Evolutionary conservation across 176 grass and related monocot species (phyloP).

Genomic region (Triticum monococcum): DNA sequence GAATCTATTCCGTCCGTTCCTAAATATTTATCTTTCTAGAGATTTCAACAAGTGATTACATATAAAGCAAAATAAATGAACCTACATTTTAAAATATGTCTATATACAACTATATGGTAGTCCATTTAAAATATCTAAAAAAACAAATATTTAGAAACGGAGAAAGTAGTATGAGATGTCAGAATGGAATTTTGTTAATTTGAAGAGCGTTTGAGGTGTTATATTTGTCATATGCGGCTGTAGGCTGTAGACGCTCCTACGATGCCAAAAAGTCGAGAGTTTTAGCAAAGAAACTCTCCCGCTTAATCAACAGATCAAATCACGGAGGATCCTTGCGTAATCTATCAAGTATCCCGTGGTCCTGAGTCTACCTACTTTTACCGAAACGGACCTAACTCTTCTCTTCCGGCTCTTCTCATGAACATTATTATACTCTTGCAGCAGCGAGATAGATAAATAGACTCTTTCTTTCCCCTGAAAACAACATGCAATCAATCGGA

Average conservation of each 20-base stretch:
- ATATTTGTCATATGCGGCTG: too few relatives aligned
- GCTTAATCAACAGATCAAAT: not conserved
- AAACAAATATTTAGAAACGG: too few relatives aligned
- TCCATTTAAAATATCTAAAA: too few relatives aligned
- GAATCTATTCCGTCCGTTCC: too few relatives aligned
- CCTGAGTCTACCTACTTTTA: not conserved
- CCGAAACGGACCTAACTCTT: slow-evolving; percentile 26
- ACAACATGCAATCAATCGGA: not conserved
- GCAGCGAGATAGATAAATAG: not conserved
- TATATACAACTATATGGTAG: too few relatives aligned
- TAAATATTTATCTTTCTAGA: too few relatives aligned
- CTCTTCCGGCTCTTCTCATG: slow-evolving; percentile 11
- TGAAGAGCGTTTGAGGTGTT: too few relatives aligned
- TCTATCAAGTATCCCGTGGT: not conserved
- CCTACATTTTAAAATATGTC: too few relatives aligned
- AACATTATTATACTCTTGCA: not conserved
- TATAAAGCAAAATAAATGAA: too few relatives aligned
- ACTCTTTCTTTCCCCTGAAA: not conserved
- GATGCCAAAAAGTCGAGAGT: not conserved
- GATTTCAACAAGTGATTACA: too few relatives aligned
- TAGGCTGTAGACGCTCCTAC: not conserved
- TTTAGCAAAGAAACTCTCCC: not conserved
- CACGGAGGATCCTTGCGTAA: not conserved
- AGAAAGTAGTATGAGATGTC: too few relatives aligned
- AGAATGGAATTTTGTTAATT: too few relatives aligned